Evolutionary conservation across 495 filamentous ascomycete genomes (phyloP).

Genomic region (Chaetomidium leptoderma): DNA sequence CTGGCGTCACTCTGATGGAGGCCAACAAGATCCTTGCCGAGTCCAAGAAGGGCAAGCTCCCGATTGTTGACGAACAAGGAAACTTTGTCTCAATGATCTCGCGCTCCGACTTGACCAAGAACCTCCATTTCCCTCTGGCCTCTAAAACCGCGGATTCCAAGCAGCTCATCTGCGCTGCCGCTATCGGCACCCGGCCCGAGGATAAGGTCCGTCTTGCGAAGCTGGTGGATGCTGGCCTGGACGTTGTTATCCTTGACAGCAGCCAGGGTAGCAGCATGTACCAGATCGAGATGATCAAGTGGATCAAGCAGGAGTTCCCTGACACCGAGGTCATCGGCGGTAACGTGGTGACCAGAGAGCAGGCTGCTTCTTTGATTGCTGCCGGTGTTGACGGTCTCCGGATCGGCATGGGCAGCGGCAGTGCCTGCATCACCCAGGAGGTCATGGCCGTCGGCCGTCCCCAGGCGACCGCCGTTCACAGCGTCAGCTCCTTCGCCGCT

Average conservation of each 20-base stretch:
- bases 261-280: slow-evolving; percentile 97
- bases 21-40: slow-evolving; percentile 89
- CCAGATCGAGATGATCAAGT: slow-evolving; percentile 96
- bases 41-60: slow-evolving; percentile 99
- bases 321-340: slow-evolving; percentile 90
- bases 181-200: slow-evolving; percentile 89
- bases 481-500: slow-evolving; percentile 80
- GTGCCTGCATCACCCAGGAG: slow-evolving; percentile 98
- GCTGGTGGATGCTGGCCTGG: slow-evolving; percentile 89
- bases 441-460: slow-evolving; percentile 98
- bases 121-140: slow-evolving; percentile 91
- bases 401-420: slow-evolving; percentile 98
- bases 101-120: slow-evolving; percentile 97
- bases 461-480: slow-evolving; percentile 87
- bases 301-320: slow-evolving; percentile 81
- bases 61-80: slow-evolving; percentile 80
- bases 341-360: slow-evolving; percentile 95
- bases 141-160: slow-evolving; percentile 97
- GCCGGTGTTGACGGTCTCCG: slow-evolving; percentile 94
- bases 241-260: slow-evolving; percentile 92
- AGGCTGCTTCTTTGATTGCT: slow-evolving; percentile 86
- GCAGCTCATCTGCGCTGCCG: slow-evolving; percentile 91
- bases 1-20: slow-evolving; percentile 78
- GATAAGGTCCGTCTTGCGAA: slow-evolving; percentile 82
- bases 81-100: slow-evolving; percentile 94